Base-by-base conservation (phyloP, 1,284 basidiomycete genomes). In the Apiotrichum domesticum region DNA sequence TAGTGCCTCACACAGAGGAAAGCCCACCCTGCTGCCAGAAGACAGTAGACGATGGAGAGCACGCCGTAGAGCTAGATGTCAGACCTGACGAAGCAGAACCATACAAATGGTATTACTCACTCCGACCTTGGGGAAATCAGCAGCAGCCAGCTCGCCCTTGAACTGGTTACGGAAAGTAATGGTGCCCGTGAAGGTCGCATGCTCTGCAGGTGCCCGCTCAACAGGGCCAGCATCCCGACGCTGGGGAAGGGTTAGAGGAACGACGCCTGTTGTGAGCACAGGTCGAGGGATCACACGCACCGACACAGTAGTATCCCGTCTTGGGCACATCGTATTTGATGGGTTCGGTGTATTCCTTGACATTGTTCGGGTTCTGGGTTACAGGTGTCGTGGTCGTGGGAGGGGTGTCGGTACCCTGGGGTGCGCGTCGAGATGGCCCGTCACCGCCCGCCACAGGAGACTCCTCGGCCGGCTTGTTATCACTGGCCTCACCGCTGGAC, bases 51-150 rank as follows among this genome's bases (percentile, higher is more conserved):
- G 39, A 91, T 68, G 67, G 89, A 88, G 81, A 98, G 85, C 29
- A 78, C 73, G 54, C 89, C 84, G 78, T 98, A 98, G 76, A 98
- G 97, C 90, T 94, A 21, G 21, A 21, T 21, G 21, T 21, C 21
- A 21, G 21, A 21, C 21, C 21, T 21, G 21, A 61, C 6, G 15
- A 14, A 54, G 61, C 40, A 59, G 57, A 14, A 15, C 6, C 14
- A 7, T 9, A 3, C 11, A 6, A 15, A 0, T 32, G 0, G 44
- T 7, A 14, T 10, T 11, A 79, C 88, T 71, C 73, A 95, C 91
- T 61, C 84, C 87, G 68, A 98, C 88, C 83, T 98, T 99, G n/a
- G 95, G 95, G 73, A 97, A 96, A 73, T 99, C 95, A 2, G 88
- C 84, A 3, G 94, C 93, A 3, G 95, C 84, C 15, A 99, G 81